Percentiles rank a stretch among this genome's conserved stretches.
Conservation (phyloP, 345 rosid genomes). For the Ceriops zippeliana region DNA sequence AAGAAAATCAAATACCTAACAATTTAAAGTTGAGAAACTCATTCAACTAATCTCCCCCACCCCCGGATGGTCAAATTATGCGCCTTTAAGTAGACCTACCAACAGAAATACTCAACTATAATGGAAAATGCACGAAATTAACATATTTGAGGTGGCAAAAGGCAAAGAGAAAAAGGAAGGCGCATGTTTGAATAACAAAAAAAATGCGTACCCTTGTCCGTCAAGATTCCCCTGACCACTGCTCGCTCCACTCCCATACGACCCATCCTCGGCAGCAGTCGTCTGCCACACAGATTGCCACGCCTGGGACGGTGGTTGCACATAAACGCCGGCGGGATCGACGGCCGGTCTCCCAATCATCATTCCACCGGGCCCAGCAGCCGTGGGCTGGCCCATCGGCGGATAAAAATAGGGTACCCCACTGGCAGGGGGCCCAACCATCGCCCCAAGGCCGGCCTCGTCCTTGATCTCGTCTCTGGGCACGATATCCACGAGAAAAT, state of each 20-base stretch:
- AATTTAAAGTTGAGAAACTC: too few relatives aligned
- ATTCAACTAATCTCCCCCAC: too few relatives aligned
- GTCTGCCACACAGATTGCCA: constrained; percentile 97
- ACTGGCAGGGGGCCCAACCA: constrained; percentile 63
- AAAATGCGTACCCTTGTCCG: constrained; percentile 24
- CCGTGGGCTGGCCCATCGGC: constrained; percentile 72
- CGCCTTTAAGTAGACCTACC: too few relatives aligned
- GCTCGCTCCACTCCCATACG: constrained; percentile 63
- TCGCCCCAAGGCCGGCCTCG: constrained; percentile 54
- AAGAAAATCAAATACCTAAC: too few relatives aligned
- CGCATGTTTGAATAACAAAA: neutral
- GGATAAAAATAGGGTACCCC: constrained; percentile 87
- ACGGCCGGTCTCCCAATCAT: constrained; percentile 91
- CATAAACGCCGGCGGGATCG: constrained; percentile 65
- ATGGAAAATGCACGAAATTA: too few relatives aligned
- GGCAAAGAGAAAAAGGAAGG: neutral
- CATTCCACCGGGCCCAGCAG: constrained; percentile 52
- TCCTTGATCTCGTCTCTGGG: constrained; percentile 92
- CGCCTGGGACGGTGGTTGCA: constrained; percentile 88
- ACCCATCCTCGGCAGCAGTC: constrained; percentile 56
- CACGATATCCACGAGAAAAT: constrained; percentile 83
- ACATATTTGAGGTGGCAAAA: too few relatives aligned
- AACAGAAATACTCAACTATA: too few relatives aligned
- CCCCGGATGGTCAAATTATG: too few relatives aligned
- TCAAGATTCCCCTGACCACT: constrained; percentile 68